Percentiles rank a stretch among this genome's conserved stretches.
phyloP scores from a whole-genome alignment of 208 protist genomes.

The Leishmania lainsoni region DNA sequence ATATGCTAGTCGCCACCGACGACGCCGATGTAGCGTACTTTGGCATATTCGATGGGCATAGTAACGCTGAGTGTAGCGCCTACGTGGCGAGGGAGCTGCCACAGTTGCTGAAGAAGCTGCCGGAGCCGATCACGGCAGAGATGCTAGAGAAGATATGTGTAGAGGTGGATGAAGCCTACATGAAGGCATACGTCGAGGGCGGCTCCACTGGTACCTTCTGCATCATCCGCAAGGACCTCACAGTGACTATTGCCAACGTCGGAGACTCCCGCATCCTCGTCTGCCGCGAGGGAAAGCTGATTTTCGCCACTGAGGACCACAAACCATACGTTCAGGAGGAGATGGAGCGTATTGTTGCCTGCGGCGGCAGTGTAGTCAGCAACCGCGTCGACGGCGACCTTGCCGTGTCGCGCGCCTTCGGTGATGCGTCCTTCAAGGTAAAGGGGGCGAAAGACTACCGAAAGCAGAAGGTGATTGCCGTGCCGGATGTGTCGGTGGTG shows the following conservation, averaged over 20 bases:
- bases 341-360: conserved; percentile 80
- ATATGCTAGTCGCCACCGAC: conserved; percentile 59
- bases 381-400: conserved; percentile 93
- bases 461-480: conserved; percentile 87
- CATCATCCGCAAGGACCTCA: conserved; percentile 56
- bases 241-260: conserved; percentile 82
- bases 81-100: conserved; percentile 77
- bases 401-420: conserved; percentile 93
- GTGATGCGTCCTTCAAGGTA: conserved; percentile 93
- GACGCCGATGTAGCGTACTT: conserved; percentile 51
- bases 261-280: conserved; percentile 92
- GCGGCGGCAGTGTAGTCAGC: conserved; percentile 85
- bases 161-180: conserved; percentile 73
- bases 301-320: conserved; percentile 91
- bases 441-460: conserved; percentile 56
- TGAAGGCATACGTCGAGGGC: conserved; percentile 60
- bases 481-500: conserved; percentile 79
- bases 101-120: conserved; percentile 48
- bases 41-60: conserved; percentile 93
- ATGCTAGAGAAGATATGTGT: conserved; percentile 78
- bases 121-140: conserved; percentile 56
- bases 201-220: conserved; percentile 88
- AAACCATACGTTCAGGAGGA: conserved; percentile 83
- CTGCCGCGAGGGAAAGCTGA: conserved; percentile 52
- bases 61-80: conserved; percentile 72